Conservation (phyloP, 129 eudicot species). For the Tagetes erecta region DNA sequence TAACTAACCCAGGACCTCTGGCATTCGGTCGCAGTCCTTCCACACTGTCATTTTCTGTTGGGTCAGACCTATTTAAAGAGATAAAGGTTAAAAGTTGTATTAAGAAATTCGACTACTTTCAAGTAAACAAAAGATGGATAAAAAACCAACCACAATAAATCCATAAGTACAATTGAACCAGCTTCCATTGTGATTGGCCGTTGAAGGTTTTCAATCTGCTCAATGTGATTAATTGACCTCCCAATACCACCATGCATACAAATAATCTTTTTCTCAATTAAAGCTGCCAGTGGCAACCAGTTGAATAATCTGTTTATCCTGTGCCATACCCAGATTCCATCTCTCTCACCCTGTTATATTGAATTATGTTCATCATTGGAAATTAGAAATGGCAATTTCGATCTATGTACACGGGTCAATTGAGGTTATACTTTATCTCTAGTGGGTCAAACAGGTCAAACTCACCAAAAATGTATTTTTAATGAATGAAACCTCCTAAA, state of each 20-base stretch:
- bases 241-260: constrained; percentile 99
- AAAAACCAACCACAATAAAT: constrained; percentile 77
- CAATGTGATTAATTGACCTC: constrained; percentile 92
- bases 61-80: constrained; percentile 76
- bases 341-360: constrained; percentile 86
- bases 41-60: constrained; percentile 98
- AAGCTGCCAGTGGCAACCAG: constrained; percentile 97
- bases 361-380: constrained; percentile 5
- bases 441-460: background rate
- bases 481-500: background rate
- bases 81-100: background rate
- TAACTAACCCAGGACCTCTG: constrained; percentile 98
- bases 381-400: constrained; percentile 8
- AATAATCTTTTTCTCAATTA: constrained; percentile 92
- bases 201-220: constrained; percentile 89
- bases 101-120: background rate
- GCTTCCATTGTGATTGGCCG: constrained; percentile 99
- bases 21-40: constrained; percentile 99
- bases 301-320: constrained; percentile 95
- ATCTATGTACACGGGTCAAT: background rate
- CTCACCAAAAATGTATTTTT: background rate
- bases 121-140: constrained; percentile 1
- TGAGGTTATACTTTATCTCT: background rate
- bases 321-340: constrained; percentile 99
- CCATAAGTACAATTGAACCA: constrained; percentile 97